These are phyloP conservation scores for Pyrenochaeta sp. DNA, from an alignment of 2,329 filamentous ascomycete species.

Conservation along the genomic window DNA sequence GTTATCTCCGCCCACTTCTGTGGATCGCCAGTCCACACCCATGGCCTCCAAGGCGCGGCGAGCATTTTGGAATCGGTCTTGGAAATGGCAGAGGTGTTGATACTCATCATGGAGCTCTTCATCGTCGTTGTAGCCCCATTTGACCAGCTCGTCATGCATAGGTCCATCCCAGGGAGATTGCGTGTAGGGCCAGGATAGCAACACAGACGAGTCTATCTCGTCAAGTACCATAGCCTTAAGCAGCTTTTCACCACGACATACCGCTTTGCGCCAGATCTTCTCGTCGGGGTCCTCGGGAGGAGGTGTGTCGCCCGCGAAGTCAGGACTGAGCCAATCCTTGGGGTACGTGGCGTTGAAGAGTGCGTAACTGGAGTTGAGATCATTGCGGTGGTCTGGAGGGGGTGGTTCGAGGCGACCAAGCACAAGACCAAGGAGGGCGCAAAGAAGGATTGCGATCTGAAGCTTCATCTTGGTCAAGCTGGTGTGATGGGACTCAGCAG, in stretches of 20 bases:
- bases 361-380: no score
- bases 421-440: no score
- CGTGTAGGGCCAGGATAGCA: conserved; percentile 8
- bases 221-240: conserved; percentile 8
- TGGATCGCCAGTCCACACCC: conserved; percentile 1
- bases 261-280: conserved; percentile 3
- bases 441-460: no score
- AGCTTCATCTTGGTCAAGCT: no score
- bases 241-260: conserved; percentile 13
- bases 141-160: conserved; percentile 9
- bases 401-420: no score
- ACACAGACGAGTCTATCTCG: conserved; percentile 4
- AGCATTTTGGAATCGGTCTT: conserved; percentile 7
- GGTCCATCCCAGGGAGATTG: conserved; percentile 11
- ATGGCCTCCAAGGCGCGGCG: conserved; percentile 6
- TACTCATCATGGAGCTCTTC: not conserved
- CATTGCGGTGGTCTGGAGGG: no score
- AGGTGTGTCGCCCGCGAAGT: no score
- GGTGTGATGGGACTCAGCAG: no score
- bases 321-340: no score
- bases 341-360: no score
- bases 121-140: conserved; percentile 14
- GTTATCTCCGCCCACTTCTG: conserved; percentile 10
- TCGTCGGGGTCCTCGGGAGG: conserved; percentile 1
- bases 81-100: conserved; percentile 9